Percentiles rank a stretch among this genome's conserved stretches.
These are phyloP conservation scores for Cicer judaicum DNA, from an alignment of 306 rosid species.

Conservation along the genomic window DNA sequence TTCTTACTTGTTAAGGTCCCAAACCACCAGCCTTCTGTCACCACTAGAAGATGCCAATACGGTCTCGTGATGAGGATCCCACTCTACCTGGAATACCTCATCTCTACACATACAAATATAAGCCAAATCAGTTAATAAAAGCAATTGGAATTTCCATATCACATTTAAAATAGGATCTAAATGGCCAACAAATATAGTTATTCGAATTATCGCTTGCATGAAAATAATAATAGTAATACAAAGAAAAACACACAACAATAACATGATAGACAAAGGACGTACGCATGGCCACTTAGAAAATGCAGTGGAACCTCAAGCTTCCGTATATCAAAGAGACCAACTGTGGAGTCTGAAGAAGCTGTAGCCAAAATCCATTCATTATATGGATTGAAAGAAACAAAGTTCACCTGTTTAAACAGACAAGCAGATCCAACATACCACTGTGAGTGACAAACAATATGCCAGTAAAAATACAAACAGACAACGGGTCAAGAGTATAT, in stretches of 20 bases:
- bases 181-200: neutral
- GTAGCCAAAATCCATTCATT: conserved; percentile 93
- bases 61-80: conserved; percentile 94
- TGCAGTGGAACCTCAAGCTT: conserved; percentile 74
- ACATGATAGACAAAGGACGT: conserved; percentile 38
- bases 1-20: conserved; percentile 91
- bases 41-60: conserved; percentile 89
- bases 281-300: conserved; percentile 81
- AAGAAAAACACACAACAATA: conserved; percentile 4
- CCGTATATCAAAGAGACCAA: conserved; percentile 82
- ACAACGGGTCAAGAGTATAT: neutral
- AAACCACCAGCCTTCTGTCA: conserved; percentile 89
- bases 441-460: conserved; percentile 21
- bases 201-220: neutral
- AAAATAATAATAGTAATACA: neutral
- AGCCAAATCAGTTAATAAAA: conserved; percentile 2
- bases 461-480: conserved; percentile 1
- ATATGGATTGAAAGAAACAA: conserved; percentile 78
- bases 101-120: conserved; percentile 58
- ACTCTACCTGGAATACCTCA: conserved; percentile 95
- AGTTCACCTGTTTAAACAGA: conserved; percentile 70
- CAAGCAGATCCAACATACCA: conserved; percentile 16
- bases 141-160: neutral
- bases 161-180: conserved; percentile 2
- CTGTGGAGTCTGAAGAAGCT: conserved; percentile 86